Conservation (phyloP, 2,329 filamentous ascomycete species). For the Tolypocladium ovalisporum region DNA sequence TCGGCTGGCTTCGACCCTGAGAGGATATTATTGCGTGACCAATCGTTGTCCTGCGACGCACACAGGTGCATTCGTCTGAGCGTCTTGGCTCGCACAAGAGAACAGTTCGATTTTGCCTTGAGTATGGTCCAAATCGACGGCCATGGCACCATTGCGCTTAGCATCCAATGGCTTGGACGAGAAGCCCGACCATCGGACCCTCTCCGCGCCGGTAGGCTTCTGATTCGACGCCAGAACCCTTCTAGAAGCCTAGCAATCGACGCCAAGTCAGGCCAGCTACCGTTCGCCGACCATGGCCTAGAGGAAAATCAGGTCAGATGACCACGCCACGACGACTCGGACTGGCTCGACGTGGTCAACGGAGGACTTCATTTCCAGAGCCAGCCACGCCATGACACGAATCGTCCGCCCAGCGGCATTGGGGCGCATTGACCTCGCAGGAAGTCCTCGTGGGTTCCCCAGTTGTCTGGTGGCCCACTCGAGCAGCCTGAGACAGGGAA, state of each 20-base stretch:
- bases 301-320: conserved; percentile 1
- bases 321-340: conserved; percentile 1
- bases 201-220: not conserved
- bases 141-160: not conserved
- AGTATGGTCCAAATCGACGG: not conserved
- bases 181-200: not conserved
- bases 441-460: not conserved
- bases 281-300: not conserved
- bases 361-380: not conserved
- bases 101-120: not conserved
- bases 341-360: conserved; percentile 2
- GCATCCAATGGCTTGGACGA: not conserved
- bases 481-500: not conserved
- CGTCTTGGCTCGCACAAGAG: not conserved
- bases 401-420: not conserved
- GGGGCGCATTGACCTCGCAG: not conserved
- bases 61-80: no score
- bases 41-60: no score
- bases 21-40: no score
- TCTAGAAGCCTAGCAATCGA: not conserved
- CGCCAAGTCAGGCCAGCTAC: not conserved
- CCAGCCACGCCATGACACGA: not conserved
- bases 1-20: no score
- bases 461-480: not conserved
- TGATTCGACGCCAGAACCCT: not conserved